A percentile compares a stretch with the other conserved stretches of the same genome.
These are phyloP conservation scores for Pittosporum tobira DNA, from an alignment of 129 eudicot genomes.

Conservation along the genomic window DNA sequence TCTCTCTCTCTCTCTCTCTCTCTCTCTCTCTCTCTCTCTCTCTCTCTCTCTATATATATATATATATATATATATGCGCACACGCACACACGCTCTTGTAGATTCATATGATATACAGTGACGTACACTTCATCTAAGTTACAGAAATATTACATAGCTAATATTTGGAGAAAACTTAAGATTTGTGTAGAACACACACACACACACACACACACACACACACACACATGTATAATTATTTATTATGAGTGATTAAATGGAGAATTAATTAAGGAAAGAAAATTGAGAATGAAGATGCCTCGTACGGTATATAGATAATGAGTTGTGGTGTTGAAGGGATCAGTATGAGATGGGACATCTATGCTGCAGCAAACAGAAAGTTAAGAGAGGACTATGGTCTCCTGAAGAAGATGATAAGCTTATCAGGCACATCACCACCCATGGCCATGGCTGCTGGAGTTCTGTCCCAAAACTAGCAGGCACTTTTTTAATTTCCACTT, in stretches of 20 bases:
- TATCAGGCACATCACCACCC: conserved; percentile 47
- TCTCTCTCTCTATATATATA: background rate
- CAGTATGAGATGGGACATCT: conserved; percentile 58
- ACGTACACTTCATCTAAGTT: conserved; percentile 31
- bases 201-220: too few relatives aligned
- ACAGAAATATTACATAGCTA: conserved; percentile 17
- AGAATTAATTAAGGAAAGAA: background rate
- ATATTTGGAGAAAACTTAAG: conserved; percentile 24
- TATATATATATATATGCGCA: background rate
- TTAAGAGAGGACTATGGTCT: conserved; percentile 81
- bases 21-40: too few relatives aligned
- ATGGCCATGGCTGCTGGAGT: conserved; percentile 97
- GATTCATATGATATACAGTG: conserved; percentile 11
- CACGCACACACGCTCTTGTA: too few relatives aligned
- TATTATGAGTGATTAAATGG: too few relatives aligned
- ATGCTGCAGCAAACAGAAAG: conserved; percentile 88
- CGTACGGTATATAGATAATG: conserved; percentile 4
- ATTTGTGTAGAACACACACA: background rate
- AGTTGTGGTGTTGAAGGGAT: background rate
- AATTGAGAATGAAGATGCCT: background rate
- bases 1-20: too few relatives aligned
- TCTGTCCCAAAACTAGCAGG: conserved; percentile 91
- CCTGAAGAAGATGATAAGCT: conserved; percentile 87
- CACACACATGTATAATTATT: too few relatives aligned
- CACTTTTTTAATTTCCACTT: background rate